phyloP scores from a whole-genome alignment of 2,329 filamentous ascomycete genomes.

The Pseudogymnoascus sp. region DNA sequence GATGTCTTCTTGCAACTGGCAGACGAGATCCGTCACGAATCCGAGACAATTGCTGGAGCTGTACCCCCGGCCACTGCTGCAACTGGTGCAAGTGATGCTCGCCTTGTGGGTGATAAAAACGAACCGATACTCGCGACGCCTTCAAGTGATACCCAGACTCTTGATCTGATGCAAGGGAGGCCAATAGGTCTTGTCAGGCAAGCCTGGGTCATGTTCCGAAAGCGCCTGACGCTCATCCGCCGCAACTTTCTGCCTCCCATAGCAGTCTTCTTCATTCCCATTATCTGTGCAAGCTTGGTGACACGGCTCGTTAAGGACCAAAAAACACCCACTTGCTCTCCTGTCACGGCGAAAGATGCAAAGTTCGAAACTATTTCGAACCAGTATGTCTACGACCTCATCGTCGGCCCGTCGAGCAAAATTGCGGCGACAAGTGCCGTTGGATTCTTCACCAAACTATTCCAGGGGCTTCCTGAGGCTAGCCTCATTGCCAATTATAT shows the following conservation, averaged over 20 bases:
- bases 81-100: slow-evolving; percentile 11
- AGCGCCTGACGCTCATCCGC: slow-evolving; percentile 68
- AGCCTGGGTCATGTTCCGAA: slow-evolving; percentile 64
- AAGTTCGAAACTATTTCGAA: slow-evolving; percentile 25
- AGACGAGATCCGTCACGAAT: slow-evolving; percentile 61
- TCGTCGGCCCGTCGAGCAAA: slow-evolving; percentile 37
- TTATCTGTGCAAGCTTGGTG: slow-evolving; percentile 70
- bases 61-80: slow-evolving; percentile 15
- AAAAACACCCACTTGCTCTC: slow-evolving; percentile 42
- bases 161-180: slow-evolving; percentile 58
- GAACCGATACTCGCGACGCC: background rate
- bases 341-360: slow-evolving; percentile 36
- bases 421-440: slow-evolving; percentile 19
- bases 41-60: slow-evolving; percentile 15
- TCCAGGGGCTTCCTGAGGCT: slow-evolving; percentile 16
- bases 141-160: slow-evolving; percentile 6
- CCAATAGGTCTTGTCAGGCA: slow-evolving; percentile 63
- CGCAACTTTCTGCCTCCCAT: slow-evolving; percentile 70
- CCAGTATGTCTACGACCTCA: slow-evolving; percentile 19
- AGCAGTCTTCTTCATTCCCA: slow-evolving; percentile 66
- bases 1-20: slow-evolving; percentile 85
- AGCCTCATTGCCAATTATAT: slow-evolving; percentile 14
- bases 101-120: slow-evolving; percentile 9
- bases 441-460: slow-evolving; percentile 20
- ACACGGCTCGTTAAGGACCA: slow-evolving; percentile 63